These are phyloP conservation scores for Trifolium dubium DNA, from an alignment of 306 rosid species.

Conservation along the genomic window DNA sequence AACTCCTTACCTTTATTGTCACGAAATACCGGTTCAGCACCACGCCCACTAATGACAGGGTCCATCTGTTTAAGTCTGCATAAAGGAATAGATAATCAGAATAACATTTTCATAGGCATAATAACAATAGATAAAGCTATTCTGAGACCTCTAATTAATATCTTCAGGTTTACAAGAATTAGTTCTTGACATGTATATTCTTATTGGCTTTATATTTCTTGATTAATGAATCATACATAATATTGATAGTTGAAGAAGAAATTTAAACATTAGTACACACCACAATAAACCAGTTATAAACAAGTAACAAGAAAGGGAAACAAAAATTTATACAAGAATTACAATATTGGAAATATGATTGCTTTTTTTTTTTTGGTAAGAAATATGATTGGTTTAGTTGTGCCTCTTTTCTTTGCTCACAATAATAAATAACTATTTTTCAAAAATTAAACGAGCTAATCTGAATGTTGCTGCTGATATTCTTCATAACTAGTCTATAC, in stretches of 20 bases:
- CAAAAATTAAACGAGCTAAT: constrained; percentile 2
- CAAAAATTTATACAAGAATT: background rate
- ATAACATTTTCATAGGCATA: constrained; percentile 10
- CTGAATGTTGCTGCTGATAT: background rate
- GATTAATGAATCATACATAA: background rate
- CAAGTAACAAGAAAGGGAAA: constrained; percentile 23
- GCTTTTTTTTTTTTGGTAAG: no score
- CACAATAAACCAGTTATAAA: constrained; percentile 14
- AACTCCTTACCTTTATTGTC: constrained; percentile 74
- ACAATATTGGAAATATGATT: background rate
- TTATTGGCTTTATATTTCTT: constrained; percentile 8
- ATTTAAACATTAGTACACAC: background rate
- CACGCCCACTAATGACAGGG: constrained; percentile 67
- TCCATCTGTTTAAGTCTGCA: constrained; percentile 83
- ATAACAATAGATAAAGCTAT: constrained; percentile 17
- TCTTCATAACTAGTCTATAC: background rate
- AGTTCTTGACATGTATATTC: constrained; percentile 22
- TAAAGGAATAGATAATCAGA: constrained; percentile 14
- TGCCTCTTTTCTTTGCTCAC: background rate
- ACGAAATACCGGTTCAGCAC: constrained; percentile 78
- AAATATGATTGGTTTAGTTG: constrained; percentile 13
- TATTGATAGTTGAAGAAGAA: constrained; percentile 7
- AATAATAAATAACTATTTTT: background rate
- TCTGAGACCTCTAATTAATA: background rate
- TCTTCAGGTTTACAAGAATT: constrained; percentile 25